A percentile compares a stretch with the other conserved stretches of the same genome.
These are phyloP conservation scores for Verticillium alfalfae DNA, from an alignment of 2,329 filamentous ascomycete species.

Conservation along the genomic window DNA sequence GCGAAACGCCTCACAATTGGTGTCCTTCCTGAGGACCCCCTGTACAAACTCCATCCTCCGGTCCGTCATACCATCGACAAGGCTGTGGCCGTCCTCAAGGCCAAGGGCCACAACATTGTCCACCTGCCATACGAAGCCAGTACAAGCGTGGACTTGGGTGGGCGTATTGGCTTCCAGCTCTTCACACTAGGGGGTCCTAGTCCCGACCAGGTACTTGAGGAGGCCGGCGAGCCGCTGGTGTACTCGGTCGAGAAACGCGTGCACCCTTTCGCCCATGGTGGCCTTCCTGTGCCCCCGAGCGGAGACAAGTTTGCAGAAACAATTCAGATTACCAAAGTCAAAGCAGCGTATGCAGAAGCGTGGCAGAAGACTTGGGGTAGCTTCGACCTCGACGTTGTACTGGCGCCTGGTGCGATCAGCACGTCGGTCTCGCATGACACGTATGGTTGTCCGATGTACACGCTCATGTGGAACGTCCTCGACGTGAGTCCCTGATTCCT, in stretches of 20 bases:
- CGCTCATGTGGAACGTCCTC: conserved; percentile 43
- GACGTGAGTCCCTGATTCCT: conserved; percentile 19
- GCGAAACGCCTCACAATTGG: conserved; percentile 36
- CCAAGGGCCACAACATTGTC: conserved; percentile 38
- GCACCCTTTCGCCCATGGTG: conserved; percentile 14
- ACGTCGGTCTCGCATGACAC: conserved; percentile 47
- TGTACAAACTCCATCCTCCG: conserved; percentile 44
- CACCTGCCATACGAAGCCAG: conserved; percentile 20
- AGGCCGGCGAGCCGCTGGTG: conserved; percentile 35
- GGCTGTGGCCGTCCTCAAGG: conserved; percentile 29
- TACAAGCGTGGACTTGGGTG: conserved; percentile 20
- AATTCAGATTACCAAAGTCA: conserved; percentile 32
- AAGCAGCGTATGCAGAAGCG: conserved; percentile 19
- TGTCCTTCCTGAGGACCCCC: conserved; percentile 37
- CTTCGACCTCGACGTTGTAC: conserved; percentile 40
- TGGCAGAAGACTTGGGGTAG: conserved; percentile 36
- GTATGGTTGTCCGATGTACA: conserved; percentile 39
- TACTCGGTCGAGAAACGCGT: conserved; percentile 23
- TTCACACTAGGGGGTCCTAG: conserved; percentile 26
- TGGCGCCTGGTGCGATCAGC: conserved; percentile 41
- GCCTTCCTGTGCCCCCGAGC: conserved; percentile 20
- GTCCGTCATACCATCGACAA: conserved; percentile 36
- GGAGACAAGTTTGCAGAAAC: conserved; percentile 28
- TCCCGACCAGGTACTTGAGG: conserved; percentile 21
- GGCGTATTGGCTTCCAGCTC: conserved; percentile 30